Base-by-base conservation (phyloP, 495 filamentous ascomycete genomes). In the Penicillium coffeae region DNA sequence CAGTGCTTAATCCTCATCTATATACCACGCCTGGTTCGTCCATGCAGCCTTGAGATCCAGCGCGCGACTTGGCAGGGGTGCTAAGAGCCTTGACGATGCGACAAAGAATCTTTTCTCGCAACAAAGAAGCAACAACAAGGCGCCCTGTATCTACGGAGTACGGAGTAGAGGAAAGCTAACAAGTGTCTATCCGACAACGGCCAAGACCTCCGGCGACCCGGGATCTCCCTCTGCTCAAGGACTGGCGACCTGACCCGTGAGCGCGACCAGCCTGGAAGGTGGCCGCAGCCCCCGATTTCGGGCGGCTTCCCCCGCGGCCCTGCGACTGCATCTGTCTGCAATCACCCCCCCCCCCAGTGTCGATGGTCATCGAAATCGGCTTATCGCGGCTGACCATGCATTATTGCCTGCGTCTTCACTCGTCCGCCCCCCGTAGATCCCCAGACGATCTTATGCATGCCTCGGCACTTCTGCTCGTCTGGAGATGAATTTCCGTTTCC, bases 151-250 rank as follows among this genome's bases (percentile, higher is more conserved):
- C n/a, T n/a, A n/a, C n/a, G n/a, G n/a, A n/a, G n/a, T n/a, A n/a
- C n/a, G n/a, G n/a, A n/a, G n/a, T n/a, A n/a, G n/a, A n/a, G n/a
- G n/a, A n/a, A n/a, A n/a, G n/a, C n/a, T n/a, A n/a, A n/a, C n/a
- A n/a, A n/a, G n/a, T n/a, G n/a, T n/a, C n/a, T n/a, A 63, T 59
- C 66, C 66, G 66, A 68, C 64, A 68, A 67, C 66, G 64, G 66
- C 57, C 66, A 65, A 62, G 58, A 30, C 25, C 25, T 30, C 25
- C 25, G 25, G 10, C 51, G 38, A 45, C 47, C 56, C 48, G 45
- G 42, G 38, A 48, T 57, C 36, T 54, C 25, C 50, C 47, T 45
- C 48, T 44, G 21, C 54, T 21, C 36, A 32, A 12, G 14, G 19
- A 20, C 36, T 33, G 21, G 21, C 0, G 30, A 35, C 22, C 34